A percentile compares a stretch with the other conserved stretches of the same genome.
phyloP scores from a whole-genome alignment of 1,139 yeast species.

The Taphrina populina region DNA sequence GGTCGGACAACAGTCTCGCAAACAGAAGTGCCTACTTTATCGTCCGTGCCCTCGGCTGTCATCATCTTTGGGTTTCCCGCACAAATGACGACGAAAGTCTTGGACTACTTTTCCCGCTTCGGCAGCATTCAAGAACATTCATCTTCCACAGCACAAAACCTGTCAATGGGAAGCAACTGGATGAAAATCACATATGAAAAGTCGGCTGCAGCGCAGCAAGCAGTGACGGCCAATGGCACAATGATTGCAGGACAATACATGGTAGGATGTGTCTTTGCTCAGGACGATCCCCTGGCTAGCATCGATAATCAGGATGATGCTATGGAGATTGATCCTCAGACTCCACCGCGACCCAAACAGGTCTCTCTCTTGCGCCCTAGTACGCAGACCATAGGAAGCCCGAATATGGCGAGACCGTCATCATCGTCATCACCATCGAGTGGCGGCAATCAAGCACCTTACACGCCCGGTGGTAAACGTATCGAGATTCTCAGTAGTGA shows the following conservation, averaged over 20 bases:
- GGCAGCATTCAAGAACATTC: constrained; percentile 80
- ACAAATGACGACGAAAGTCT: constrained; percentile 61
- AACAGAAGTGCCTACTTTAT: background rate
- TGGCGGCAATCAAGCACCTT: background rate
- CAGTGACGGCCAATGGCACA: constrained; percentile 76
- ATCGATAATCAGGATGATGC: constrained; percentile 25
- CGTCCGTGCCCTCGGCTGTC: constrained; percentile 52
- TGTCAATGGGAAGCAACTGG: constrained; percentile 56
- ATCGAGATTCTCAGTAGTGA: constrained; percentile 22
- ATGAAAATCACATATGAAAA: constrained; percentile 79
- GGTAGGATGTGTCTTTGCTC: constrained; percentile 63
- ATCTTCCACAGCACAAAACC: constrained; percentile 42
- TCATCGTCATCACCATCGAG: no score
- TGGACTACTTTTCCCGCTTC: constrained; percentile 73
- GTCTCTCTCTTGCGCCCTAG: background rate
- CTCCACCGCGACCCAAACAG: constrained; percentile 10
- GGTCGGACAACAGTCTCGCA: constrained; percentile 1
- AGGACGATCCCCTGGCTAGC: constrained; percentile 21
- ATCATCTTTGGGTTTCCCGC: constrained; percentile 89
- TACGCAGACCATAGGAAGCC: no score
- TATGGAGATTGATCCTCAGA: constrained; percentile 32
- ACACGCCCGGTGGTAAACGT: constrained; percentile 23
- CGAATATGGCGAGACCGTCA: no score
- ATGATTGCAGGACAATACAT: constrained; percentile 64
- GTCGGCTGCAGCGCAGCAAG: constrained; percentile 73